Percentiles rank a stretch among this genome's conserved stretches.
phyloP scores from a whole-genome alignment of 2,329 filamentous ascomycete genomes.

The Colletotrichum chlorophyti region DNA sequence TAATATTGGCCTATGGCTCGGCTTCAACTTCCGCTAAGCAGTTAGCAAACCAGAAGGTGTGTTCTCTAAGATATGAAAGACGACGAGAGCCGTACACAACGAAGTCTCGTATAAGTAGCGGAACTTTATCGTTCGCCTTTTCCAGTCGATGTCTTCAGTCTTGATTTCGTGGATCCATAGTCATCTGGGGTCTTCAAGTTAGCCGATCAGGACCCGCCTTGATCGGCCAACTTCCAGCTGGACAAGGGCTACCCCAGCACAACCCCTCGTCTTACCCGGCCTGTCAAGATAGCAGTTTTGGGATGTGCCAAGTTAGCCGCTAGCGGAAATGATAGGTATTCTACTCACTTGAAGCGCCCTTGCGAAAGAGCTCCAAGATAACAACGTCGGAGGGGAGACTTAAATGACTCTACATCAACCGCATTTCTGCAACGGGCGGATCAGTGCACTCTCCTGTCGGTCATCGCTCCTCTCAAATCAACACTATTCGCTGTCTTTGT shows the following conservation, averaged over 20 bases:
- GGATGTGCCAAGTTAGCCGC: background rate
- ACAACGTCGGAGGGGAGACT: background rate
- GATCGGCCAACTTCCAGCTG: background rate
- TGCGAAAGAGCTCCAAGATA: slow-evolving; percentile 2
- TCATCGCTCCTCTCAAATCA: background rate
- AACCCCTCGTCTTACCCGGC: background rate
- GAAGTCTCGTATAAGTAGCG: too few relatives aligned
- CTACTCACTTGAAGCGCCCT: background rate
- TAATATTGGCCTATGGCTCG: too few relatives aligned
- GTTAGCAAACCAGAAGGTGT: too few relatives aligned
- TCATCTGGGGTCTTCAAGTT: too few relatives aligned
- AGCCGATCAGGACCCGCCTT: background rate
- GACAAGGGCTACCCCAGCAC: background rate
- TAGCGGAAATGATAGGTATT: slow-evolving; percentile 9
- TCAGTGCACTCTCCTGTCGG: too few relatives aligned
- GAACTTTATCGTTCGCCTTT: too few relatives aligned
- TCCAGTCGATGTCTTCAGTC: too few relatives aligned
- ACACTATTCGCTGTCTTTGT: background rate
- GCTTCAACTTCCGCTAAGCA: too few relatives aligned
- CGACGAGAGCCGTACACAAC: too few relatives aligned
- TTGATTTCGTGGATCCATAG: too few relatives aligned
- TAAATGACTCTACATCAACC: background rate
- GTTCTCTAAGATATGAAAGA: too few relatives aligned
- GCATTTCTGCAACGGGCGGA: background rate
- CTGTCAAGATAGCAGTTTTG: background rate